Evolutionary conservation across 352 stramenopile species (phyloP), one percentile per base, ranked within the genome.

Genomic region (Pythium inflatum): DNA sequence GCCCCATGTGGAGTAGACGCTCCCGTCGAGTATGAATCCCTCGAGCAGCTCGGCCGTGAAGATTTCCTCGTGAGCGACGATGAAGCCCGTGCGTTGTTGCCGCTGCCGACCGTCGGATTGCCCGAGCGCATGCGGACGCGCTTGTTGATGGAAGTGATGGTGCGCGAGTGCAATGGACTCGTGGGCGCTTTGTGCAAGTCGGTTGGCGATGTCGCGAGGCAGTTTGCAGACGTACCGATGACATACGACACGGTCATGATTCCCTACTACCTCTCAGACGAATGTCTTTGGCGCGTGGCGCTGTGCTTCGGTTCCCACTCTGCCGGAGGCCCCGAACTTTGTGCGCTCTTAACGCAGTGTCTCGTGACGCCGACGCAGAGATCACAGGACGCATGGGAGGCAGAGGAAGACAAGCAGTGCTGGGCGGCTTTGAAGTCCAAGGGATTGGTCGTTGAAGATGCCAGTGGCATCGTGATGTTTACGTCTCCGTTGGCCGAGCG

Each of bases 1-100:
- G 81, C 82, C 98, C 98, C 99, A 77, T 99, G 92, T 96, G 95
- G 99, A 38, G 96, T 82, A 22, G n/a, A n/a, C n/a, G n/a, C n/a
- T n/a, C n/a, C n/a, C n/a, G n/a, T n/a, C n/a, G n/a, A n/a, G n/a
- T n/a, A n/a, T n/a, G n/a, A n/a, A n/a, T n/a, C n/a, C n/a, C n/a
- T n/a, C n/a, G n/a, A n/a, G n/a, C n/a, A 43, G 36, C 36, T 43
- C 9, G 16, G 9, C 9, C 9, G 36, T 16, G 36, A 43, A 9
- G 36, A 43, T 43, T 43, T 43, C 16, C 36, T 43, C 9, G 16
- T 43, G 9, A 43, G 36, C 16, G 36, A 43, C 36, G 36, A 43
- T 9, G 36, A 43, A 16, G 36, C 36, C 9, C 36, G 16, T 43
- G 9, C 9, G 16, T 43, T 43, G 9, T 43, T 43, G n/a, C n/a